A percentile compares a stretch with the other conserved stretches of the same genome.
These are phyloP conservation scores for Rhododendron molle DNA, from an alignment of 148 eudicot species.

Conservation along the genomic window DNA sequence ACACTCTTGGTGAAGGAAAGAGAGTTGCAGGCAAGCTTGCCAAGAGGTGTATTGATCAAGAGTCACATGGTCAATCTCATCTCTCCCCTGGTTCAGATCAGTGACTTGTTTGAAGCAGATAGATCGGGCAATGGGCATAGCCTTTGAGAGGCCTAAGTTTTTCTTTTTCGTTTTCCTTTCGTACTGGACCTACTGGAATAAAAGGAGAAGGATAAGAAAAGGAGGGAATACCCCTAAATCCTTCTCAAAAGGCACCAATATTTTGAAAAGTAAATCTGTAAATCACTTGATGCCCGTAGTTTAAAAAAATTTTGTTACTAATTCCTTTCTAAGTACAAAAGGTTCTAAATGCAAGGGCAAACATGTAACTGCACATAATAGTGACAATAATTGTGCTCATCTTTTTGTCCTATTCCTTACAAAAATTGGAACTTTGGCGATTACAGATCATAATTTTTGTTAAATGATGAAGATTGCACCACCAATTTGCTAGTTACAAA, in stretches of 20 bases:
- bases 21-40: not conserved
- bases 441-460: not conserved
- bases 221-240: not conserved
- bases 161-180: not conserved
- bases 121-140: not conserved
- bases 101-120: not conserved
- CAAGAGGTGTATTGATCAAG: not conserved
- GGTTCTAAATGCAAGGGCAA: not conserved
- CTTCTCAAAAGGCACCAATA: not conserved
- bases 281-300: not conserved
- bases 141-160: not conserved
- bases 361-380: not conserved
- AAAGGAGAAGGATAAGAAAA: not conserved
- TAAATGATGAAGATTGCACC: not conserved
- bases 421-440: not conserved
- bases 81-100: not conserved
- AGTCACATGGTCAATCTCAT: not conserved
- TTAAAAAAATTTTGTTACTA: not conserved
- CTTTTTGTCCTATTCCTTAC: not conserved
- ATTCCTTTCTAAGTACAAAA: not conserved
- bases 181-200: not conserved
- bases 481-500: not conserved
- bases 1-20: not conserved
- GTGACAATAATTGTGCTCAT: not conserved
- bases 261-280: not conserved